Conservation (phyloP, 768 basidiomycete genomes). For the Pholiota conissans region DNA sequence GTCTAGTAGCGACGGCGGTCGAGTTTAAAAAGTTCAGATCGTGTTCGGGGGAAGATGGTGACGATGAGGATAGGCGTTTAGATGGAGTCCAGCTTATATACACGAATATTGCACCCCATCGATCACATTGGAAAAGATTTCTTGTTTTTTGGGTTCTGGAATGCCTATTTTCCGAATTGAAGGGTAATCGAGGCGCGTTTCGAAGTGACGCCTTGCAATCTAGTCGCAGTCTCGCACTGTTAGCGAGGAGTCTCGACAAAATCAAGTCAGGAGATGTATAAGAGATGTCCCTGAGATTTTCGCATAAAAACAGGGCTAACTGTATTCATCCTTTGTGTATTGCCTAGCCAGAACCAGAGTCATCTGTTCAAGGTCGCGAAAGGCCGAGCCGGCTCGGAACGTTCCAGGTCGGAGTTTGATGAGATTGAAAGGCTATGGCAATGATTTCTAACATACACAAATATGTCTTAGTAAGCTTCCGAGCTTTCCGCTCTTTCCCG, state of each 20-base stretch:
- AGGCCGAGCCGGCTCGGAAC: background rate
- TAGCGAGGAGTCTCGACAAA: background rate
- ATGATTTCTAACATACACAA: background rate
- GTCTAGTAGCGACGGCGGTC: background rate
- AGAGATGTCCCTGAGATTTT: background rate
- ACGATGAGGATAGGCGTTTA: background rate
- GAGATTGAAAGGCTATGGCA: background rate
- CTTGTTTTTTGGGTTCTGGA: background rate
- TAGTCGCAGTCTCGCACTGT: background rate
- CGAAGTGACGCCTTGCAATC: background rate
- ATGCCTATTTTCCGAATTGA: background rate
- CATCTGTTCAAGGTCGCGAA: background rate
- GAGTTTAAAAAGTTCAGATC: background rate
- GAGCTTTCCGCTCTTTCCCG: too few species aligned
- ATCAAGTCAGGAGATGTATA: background rate
- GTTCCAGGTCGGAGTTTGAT: background rate
- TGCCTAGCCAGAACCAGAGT: conserved; percentile 1
- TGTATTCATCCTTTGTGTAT: too few species aligned
- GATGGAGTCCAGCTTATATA: background rate
- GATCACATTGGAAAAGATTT: background rate
- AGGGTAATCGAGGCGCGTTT: background rate
- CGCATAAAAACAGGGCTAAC: background rate
- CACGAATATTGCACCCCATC: background rate
- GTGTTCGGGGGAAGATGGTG: background rate
- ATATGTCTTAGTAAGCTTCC: background rate